These are phyloP conservation scores for Colletotrichum chrysophilum DNA, from an alignment of 2,329 filamentous ascomycete genomes.

Conservation along the genomic window DNA sequence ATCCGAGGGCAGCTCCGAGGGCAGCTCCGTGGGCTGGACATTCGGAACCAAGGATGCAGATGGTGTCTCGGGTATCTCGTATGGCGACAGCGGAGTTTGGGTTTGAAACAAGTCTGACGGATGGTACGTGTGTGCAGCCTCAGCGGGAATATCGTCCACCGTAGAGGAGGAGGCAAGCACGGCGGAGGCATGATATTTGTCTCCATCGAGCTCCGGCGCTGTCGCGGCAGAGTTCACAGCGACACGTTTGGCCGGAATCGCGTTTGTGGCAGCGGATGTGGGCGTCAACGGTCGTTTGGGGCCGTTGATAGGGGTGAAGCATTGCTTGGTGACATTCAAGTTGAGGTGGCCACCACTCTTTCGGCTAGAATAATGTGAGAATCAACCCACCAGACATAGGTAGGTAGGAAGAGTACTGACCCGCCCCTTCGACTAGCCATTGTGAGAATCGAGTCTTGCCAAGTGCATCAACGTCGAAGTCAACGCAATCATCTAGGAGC, in stretches of 20 bases:
- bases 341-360: background rate
- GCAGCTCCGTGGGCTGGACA: background rate
- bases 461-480: background rate
- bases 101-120: background rate
- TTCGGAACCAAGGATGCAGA: background rate
- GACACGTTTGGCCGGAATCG: background rate
- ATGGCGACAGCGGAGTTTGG: background rate
- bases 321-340: background rate
- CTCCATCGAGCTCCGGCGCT: background rate
- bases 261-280: background rate
- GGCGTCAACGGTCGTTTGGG: background rate
- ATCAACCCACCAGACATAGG: background rate
- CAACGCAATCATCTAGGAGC: background rate
- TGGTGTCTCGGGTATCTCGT: background rate
- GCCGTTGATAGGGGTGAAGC: background rate
- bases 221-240: background rate
- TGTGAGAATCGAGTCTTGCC: background rate
- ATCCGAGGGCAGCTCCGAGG: background rate
- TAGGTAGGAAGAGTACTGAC: background rate
- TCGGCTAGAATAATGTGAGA: background rate
- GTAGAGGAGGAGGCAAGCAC: background rate
- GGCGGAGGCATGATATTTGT: no score
- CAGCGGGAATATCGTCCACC: no score
- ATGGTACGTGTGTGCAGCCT: background rate
- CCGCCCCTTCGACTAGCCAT: background rate